Percentiles rank a stretch among this genome's conserved stretches.
phyloP scores from a whole-genome alignment of 148 eudicot genomes.

The Beta vulgaris region DNA sequence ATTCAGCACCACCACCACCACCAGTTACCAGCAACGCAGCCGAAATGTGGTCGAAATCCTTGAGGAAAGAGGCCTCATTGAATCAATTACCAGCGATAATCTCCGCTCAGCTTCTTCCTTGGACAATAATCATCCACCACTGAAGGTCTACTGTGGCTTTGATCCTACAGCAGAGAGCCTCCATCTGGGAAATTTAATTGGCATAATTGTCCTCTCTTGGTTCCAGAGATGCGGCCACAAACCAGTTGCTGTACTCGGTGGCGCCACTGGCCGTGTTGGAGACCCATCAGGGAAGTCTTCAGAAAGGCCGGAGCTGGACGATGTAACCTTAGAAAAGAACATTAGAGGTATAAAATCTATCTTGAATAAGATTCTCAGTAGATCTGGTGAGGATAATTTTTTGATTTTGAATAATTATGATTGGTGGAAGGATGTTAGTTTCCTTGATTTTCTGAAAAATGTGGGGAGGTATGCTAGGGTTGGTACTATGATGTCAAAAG shows the following conservation, averaged over 20 bases:
- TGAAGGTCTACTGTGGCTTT: constrained; percentile 78
- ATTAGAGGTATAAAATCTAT: constrained; percentile 38
- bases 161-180: constrained; percentile 91
- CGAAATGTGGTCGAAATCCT: constrained; percentile 60
- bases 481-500: constrained; percentile 82
- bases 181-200: constrained; percentile 80
- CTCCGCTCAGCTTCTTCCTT: constrained; percentile 44
- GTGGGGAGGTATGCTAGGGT: constrained; percentile 76
- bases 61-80: constrained; percentile 67
- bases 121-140: constrained; percentile 27
- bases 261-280: constrained; percentile 87
- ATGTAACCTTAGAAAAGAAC: constrained; percentile 44
- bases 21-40: not conserved
- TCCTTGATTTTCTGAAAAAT: constrained; percentile 68
- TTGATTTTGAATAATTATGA: constrained; percentile 71
- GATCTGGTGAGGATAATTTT: constrained; percentile 27
- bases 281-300: constrained; percentile 82
- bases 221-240: constrained; percentile 74
- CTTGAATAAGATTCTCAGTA: constrained; percentile 41
- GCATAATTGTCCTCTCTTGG: constrained; percentile 82
- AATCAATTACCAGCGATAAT: constrained; percentile 57
- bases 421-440: constrained; percentile 86
- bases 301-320: constrained; percentile 71
- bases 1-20: constrained; percentile 1
- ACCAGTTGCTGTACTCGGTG: constrained; percentile 71